Evolutionary conservation across 2,329 filamentous ascomycete species (phyloP).

Genomic region (Colletotrichum camelliae): DNA sequence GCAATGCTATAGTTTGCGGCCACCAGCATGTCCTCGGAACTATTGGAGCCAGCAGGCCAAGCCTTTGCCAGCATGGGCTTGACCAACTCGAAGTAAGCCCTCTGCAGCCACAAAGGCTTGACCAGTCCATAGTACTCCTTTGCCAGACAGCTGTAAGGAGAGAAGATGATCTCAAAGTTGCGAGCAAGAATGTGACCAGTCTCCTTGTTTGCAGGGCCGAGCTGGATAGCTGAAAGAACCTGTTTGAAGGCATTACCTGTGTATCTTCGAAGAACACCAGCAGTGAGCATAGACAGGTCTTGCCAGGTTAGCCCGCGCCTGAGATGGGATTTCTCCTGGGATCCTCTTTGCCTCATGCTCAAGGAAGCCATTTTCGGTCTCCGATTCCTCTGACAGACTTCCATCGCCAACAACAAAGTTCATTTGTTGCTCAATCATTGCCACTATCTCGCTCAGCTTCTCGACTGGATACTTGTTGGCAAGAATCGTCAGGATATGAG

Average conservation of each 20-base stretch:
- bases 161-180: conserved; percentile 47
- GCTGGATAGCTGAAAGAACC: conserved; percentile 29
- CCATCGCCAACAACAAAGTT: conserved; percentile 1
- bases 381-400: conserved; percentile 11
- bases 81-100: conserved; percentile 51
- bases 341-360: conserved; percentile 2
- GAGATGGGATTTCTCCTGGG: not conserved
- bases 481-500: conserved; percentile 43
- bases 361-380: conserved; percentile 5
- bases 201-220: conserved; percentile 32
- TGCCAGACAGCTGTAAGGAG: conserved; percentile 41
- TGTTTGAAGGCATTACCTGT: conserved; percentile 41
- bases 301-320: conserved; percentile 5
- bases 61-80: conserved; percentile 51
- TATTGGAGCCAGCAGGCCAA: conserved; percentile 33
- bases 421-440: conserved; percentile 27
- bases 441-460: conserved; percentile 22
- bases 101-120: conserved; percentile 54
- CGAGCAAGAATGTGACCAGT: conserved; percentile 46
- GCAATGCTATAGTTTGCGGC: conserved; percentile 49
- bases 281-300: conserved; percentile 34
- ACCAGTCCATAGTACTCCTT: conserved; percentile 45
- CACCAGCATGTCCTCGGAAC: conserved; percentile 31
- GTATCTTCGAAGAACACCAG: conserved; percentile 43
- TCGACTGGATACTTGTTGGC: conserved; percentile 51